Evolutionary conservation across 2,329 filamentous ascomycete species (phyloP).

Genomic region (Monilinia aucupariae): DNA sequence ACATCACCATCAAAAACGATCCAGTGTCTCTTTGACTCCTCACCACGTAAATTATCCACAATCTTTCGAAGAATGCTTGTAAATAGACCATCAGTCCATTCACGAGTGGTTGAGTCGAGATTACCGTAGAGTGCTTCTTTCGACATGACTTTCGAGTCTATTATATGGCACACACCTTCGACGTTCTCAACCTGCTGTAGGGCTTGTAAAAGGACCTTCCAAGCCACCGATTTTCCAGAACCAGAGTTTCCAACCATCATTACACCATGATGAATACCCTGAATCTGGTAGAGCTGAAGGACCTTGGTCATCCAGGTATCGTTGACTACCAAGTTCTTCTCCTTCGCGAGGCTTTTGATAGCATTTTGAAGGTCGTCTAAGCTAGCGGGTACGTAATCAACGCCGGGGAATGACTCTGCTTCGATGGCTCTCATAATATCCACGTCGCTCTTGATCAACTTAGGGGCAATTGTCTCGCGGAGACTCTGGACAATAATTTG

Average conservation of each 20-base stretch:
- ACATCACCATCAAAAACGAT: slow-evolving; percentile 99
- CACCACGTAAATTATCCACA: slow-evolving; percentile 94
- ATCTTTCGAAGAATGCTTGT: slow-evolving; percentile 98
- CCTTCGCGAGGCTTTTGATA: slow-evolving; percentile 74
- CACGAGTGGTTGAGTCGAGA: slow-evolving; percentile 90
- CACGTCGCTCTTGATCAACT: slow-evolving; percentile 88
- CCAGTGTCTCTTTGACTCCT: slow-evolving; percentile 96
- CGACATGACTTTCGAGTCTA: slow-evolving; percentile 99
- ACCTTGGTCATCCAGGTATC: slow-evolving; percentile 98
- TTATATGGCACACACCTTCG: slow-evolving; percentile 94
- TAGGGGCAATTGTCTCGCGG: slow-evolving; percentile 95
- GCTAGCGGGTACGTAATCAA: slow-evolving; percentile 87
- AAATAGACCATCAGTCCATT: slow-evolving; percentile 98
- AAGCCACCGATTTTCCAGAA: slow-evolving; percentile 93
- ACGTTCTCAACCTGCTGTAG: slow-evolving; percentile 84
- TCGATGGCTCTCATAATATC: slow-evolving; percentile 84
- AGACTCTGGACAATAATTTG: slow-evolving; percentile 99
- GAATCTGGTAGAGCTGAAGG: slow-evolving; percentile 95
- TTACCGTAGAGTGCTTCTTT: slow-evolving; percentile 97
- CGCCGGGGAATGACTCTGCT: slow-evolving; percentile 78
- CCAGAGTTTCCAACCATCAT: slow-evolving; percentile 99
- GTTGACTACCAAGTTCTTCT: slow-evolving; percentile 82
- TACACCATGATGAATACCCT: slow-evolving; percentile 95
- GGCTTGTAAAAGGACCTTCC: slow-evolving; percentile 87
- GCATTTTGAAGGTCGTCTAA: slow-evolving; percentile 73